Evolutionary conservation across 2,329 filamentous ascomycete genomes (phyloP).

Genomic region (Nemania sp.): DNA sequence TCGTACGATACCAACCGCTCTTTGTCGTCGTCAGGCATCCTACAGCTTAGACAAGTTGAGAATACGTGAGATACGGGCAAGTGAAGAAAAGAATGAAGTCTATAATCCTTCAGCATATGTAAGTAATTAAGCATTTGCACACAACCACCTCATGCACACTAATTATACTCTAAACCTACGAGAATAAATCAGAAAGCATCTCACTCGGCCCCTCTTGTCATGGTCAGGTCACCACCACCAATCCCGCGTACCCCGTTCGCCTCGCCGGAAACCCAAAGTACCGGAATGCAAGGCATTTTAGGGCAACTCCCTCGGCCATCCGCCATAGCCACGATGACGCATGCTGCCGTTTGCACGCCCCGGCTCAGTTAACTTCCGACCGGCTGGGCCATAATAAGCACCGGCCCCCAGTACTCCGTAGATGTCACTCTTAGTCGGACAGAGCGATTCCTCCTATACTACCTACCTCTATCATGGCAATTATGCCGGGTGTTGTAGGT

Average conservation of each 20-base stretch:
- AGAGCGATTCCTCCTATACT: too few relatives aligned
- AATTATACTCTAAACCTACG: too few relatives aligned
- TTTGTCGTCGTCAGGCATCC: too few relatives aligned
- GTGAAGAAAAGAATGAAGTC: not conserved
- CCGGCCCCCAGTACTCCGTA: not conserved
- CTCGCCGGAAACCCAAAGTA: slow-evolving; percentile 18
- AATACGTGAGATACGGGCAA: not conserved
- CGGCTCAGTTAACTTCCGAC: slow-evolving; percentile 21
- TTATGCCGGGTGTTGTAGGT: not conserved
- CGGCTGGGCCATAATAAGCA: slow-evolving; percentile 14
- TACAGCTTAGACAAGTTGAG: too few relatives aligned
- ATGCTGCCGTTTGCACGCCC: slow-evolving; percentile 2
- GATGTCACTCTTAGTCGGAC: not conserved
- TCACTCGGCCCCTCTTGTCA: not conserved
- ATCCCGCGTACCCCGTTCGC: not conserved
- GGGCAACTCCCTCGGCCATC: slow-evolving; percentile 1
- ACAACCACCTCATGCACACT: not conserved
- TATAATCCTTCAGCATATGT: too few relatives aligned
- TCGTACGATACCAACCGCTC: too few relatives aligned
- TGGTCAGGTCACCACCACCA: slow-evolving; percentile 10
- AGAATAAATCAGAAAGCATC: not conserved
- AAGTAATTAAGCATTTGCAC: not conserved
- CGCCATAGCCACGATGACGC: slow-evolving; percentile 13
- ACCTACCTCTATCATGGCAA: not conserved
- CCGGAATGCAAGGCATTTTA: slow-evolving; percentile 15